phyloP scores from a whole-genome alignment of 2,329 filamentous ascomycete species.

The Trichoderma pleuroti region DNA sequence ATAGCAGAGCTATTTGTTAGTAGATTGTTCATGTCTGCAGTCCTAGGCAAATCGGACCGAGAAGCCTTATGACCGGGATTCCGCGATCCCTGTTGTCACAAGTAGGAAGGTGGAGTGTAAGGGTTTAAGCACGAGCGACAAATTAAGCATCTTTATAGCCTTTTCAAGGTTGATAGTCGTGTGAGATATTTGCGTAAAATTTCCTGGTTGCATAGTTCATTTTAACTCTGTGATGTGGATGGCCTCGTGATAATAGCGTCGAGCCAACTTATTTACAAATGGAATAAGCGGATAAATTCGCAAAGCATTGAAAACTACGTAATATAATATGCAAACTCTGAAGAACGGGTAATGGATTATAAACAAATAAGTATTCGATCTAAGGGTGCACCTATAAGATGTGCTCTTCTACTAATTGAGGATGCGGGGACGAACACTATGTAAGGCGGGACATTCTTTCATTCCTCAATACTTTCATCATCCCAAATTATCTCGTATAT shows the following conservation, averaged over 20 bases:
- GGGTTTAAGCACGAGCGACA: background rate
- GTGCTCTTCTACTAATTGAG: background rate
- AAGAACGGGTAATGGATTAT: background rate
- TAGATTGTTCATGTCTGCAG: background rate
- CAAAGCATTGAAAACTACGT: background rate
- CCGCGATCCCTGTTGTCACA: background rate
- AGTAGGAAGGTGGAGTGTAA: background rate
- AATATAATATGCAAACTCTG: background rate
- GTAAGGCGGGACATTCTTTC: background rate
- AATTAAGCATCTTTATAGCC: background rate
- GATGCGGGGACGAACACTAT: rapidly evolving
- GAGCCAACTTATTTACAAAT: background rate
- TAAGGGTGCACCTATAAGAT: background rate
- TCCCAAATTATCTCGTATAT: background rate
- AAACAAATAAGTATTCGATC: background rate
- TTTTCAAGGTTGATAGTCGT: background rate
- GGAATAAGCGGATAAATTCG: background rate
- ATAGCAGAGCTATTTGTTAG: background rate
- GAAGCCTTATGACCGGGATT: background rate
- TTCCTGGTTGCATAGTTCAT: background rate
- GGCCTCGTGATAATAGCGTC: background rate
- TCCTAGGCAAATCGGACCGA: background rate
- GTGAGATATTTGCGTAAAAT: background rate
- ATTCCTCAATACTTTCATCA: background rate
- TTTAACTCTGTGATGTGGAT: background rate